Evolutionary conservation across 306 rosid species (phyloP).

Genomic region (Pachyrhizus erosus): DNA sequence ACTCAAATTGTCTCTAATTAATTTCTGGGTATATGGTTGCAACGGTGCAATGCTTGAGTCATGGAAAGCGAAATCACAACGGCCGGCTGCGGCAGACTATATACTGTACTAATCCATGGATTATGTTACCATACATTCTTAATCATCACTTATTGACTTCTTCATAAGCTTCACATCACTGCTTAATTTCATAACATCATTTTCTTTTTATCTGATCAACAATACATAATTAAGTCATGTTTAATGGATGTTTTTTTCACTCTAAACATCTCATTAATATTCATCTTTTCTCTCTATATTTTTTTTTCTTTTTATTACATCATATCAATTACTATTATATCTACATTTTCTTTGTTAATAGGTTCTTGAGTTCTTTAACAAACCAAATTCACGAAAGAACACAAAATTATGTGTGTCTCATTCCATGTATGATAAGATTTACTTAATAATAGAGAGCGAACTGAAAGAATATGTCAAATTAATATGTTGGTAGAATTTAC

Average conservation of each 20-base stretch:
- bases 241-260: too few relatives aligned
- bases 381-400: too few relatives aligned
- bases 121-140: not conserved
- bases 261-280: too few relatives aligned
- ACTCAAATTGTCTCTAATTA: not conserved
- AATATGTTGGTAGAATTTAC: not conserved
- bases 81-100: constrained; percentile 4
- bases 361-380: too few relatives aligned
- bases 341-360: too few relatives aligned
- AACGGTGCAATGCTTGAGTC: not conserved
- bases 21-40: not conserved
- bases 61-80: not conserved
- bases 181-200: not conserved
- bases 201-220: not conserved
- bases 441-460: too few relatives aligned
- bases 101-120: not conserved
- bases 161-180: not conserved
- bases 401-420: not conserved
- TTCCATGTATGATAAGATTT: too few relatives aligned
- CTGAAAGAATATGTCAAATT: too few relatives aligned
- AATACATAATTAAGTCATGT: too few relatives aligned
- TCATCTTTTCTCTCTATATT: too few relatives aligned
- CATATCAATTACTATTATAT: too few relatives aligned
- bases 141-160: not conserved
- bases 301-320: too few relatives aligned